These are phyloP conservation scores for Erythrophleum ivorense DNA, from an alignment of 331 rosid species.

Conservation along the genomic window DNA sequence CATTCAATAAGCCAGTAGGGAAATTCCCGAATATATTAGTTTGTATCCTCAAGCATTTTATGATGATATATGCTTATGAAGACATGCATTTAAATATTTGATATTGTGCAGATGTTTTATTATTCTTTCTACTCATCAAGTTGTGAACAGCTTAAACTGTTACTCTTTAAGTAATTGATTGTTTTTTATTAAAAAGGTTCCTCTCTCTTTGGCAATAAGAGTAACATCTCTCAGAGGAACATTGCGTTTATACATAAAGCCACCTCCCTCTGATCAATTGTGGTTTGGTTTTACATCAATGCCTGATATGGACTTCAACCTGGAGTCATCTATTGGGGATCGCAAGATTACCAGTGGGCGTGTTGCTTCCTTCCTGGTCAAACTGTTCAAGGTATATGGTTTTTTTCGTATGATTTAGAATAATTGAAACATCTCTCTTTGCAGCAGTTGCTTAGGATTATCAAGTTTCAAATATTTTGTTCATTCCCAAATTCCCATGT, in stretches of 20 bases:
- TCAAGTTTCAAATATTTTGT: slow-evolving; percentile 32
- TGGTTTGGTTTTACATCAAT: slow-evolving; percentile 94
- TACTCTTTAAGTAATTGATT: slow-evolving; percentile 39
- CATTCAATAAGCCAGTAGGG: slow-evolving; percentile 2
- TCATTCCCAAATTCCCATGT: slow-evolving; percentile 10
- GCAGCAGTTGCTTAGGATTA: neutral
- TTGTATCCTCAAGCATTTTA: neutral
- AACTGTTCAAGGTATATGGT: slow-evolving; percentile 77
- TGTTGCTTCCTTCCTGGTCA: slow-evolving; percentile 62
- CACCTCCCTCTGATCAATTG: slow-evolving; percentile 95
- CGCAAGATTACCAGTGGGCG: slow-evolving; percentile 77
- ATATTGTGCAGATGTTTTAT: slow-evolving; percentile 29
- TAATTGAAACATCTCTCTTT: slow-evolving; percentile 33
- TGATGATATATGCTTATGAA: neutral
- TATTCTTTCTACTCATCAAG: slow-evolving; percentile 38
- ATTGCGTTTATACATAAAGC: slow-evolving; percentile 87
- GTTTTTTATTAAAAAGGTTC: slow-evolving; percentile 68
- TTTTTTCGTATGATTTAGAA: slow-evolving; percentile 23
- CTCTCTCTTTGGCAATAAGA: slow-evolving; percentile 81
- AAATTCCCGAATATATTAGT: slow-evolving; percentile 27
- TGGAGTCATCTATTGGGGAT: slow-evolving; percentile 89
- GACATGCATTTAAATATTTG: slow-evolving; percentile 21
- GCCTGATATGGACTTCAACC: slow-evolving; percentile 81
- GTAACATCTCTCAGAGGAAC: slow-evolving; percentile 81
- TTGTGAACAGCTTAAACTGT: slow-evolving; percentile 38